Conservation (phyloP, 164 flowering plant species). For the Aristolochia contorta region DNA sequence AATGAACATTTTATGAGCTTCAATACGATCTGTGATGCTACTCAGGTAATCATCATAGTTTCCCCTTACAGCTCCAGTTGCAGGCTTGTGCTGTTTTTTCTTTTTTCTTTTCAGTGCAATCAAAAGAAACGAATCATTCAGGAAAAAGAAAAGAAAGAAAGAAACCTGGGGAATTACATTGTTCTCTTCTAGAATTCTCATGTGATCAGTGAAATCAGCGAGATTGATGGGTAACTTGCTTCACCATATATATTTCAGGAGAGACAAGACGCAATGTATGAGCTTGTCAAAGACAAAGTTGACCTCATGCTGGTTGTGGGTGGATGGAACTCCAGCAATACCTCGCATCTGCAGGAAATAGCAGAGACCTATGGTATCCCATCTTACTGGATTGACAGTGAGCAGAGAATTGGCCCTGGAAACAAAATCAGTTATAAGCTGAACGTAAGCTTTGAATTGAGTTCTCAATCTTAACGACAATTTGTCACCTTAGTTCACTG, state of each 20-base stretch:
- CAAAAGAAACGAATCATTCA: no score
- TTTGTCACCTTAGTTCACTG: not conserved
- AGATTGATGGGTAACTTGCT: no score
- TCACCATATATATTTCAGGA: slow-evolving; percentile 36
- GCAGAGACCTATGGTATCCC: slow-evolving; percentile 86
- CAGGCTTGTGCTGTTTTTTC: no score
- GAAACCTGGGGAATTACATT: no score
- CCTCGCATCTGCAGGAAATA: slow-evolving; percentile 96
- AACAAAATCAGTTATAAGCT: slow-evolving; percentile 71
- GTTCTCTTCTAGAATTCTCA: no score
- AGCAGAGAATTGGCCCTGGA: slow-evolving; percentile 89
- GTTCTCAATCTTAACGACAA: not conserved
- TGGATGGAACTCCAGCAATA: slow-evolving; percentile 97
- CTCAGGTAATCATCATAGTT: slow-evolving; percentile 42
- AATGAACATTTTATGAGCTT: slow-evolving; percentile 77
- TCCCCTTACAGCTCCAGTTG: not conserved
- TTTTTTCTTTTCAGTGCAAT: no score
- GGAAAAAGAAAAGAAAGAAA: no score
- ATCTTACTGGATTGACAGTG: slow-evolving; percentile 92
- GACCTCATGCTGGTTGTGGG: slow-evolving; percentile 90
- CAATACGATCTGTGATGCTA: slow-evolving; percentile 96
- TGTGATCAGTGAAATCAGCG: no score
- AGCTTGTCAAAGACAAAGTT: slow-evolving; percentile 66
- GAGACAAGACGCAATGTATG: slow-evolving; percentile 95
- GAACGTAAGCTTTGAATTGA: slow-evolving; percentile 35